phyloP scores from a whole-genome alignment of 805 yeast genomes.

The Jamesozyma rosinii region DNA sequence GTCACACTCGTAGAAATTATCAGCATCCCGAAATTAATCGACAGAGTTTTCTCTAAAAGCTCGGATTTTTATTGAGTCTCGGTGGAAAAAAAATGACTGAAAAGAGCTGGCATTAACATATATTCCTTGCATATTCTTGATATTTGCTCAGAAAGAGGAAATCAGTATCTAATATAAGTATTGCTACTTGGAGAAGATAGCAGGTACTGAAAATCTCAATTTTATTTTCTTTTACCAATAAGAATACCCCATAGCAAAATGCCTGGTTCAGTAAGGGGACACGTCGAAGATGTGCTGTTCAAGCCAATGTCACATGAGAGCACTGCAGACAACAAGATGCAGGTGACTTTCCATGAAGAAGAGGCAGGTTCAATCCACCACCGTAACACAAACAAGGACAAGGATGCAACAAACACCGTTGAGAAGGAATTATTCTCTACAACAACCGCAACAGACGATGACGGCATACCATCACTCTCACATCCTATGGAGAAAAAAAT shows the following conservation, averaged over 20 bases:
- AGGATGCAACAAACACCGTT: neutral
- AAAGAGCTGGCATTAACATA: too few species aligned
- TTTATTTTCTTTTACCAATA: too few species aligned
- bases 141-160: too few species aligned
- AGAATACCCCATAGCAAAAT: slow-evolving; percentile 1
- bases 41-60: too few species aligned
- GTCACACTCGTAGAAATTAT: too few species aligned
- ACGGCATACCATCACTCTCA: slow-evolving; percentile 18
- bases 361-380: neutral
- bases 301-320: neutral
- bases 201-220: too few species aligned
- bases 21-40: too few species aligned
- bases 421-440: slow-evolving; percentile 18
- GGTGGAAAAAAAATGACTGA: too few species aligned
- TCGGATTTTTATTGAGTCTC: too few species aligned
- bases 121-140: too few species aligned
- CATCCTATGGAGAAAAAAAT: slow-evolving; percentile 30
- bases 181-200: too few species aligned
- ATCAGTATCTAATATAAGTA: too few species aligned
- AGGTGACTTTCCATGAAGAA: neutral
- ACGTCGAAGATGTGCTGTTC: slow-evolving; percentile 7
- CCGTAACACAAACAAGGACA: neutral
- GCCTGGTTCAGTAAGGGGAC: slow-evolving; percentile 7
- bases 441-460: slow-evolving; percentile 20
- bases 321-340: neutral